Conservation (phyloP, 2,329 filamentous ascomycete genomes). For the Beauveria varroae region DNA sequence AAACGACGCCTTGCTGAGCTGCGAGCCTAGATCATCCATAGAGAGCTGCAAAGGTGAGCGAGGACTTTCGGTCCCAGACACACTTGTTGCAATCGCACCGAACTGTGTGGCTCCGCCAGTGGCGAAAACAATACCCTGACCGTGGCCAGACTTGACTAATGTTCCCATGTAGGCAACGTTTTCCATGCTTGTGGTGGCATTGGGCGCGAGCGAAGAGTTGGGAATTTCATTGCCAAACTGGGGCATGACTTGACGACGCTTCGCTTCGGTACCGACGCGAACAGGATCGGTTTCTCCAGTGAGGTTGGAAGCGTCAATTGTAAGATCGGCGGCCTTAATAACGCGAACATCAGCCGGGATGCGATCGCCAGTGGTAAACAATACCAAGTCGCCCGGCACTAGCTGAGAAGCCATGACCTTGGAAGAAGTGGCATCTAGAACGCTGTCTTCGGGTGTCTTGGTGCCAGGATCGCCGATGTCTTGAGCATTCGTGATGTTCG, state of each 20-base stretch:
- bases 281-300: slow-evolving; percentile 96
- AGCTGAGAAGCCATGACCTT: slow-evolving; percentile 83
- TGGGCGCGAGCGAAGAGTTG: not conserved
- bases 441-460: slow-evolving; percentile 53
- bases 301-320: slow-evolving; percentile 93
- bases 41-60: slow-evolving; percentile 88
- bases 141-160: slow-evolving; percentile 86
- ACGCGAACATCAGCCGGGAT: slow-evolving; percentile 95
- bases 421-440: slow-evolving; percentile 64
- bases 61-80: slow-evolving; percentile 92
- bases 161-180: slow-evolving; percentile 99
- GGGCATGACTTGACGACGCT: slow-evolving; percentile 21
- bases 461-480: slow-evolving; percentile 38
- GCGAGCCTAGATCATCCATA: slow-evolving; percentile 95
- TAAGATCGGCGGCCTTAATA: slow-evolving; percentile 79
- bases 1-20: slow-evolving; percentile 95
- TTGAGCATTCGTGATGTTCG: slow-evolving; percentile 32
- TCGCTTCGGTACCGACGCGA: slow-evolving; percentile 61
- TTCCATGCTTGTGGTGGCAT: slow-evolving; percentile 46
- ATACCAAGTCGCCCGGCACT: slow-evolving; percentile 84
- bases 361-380: slow-evolving; percentile 92
- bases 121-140: slow-evolving; percentile 93
- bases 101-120: slow-evolving; percentile 93
- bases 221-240: not conserved
- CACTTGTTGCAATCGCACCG: slow-evolving; percentile 87